Conservation (phyloP, 306 rosid species). For the Citrullus amarus region DNA sequence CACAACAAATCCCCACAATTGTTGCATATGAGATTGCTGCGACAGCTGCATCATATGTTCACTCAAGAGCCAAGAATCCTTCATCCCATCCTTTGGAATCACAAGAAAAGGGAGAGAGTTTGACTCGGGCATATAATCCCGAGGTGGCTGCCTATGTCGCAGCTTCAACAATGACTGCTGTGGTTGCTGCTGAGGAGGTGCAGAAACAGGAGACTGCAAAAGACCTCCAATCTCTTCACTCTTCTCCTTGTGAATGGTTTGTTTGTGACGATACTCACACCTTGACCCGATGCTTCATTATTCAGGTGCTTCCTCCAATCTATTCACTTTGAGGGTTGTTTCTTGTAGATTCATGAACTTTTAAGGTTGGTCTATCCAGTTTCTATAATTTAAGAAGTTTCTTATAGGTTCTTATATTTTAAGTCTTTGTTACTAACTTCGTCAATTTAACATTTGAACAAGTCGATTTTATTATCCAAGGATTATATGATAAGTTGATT, state of each 20-base stretch:
- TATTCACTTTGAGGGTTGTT: neutral
- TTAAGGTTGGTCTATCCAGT: neutral
- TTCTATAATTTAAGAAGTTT: neutral
- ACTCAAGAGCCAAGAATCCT: slow-evolving; percentile 36
- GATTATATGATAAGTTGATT: neutral
- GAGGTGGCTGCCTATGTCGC: slow-evolving; percentile 80
- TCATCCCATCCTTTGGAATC: slow-evolving; percentile 29
- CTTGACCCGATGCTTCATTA: slow-evolving; percentile 67
- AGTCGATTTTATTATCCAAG: too few species aligned
- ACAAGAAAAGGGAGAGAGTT: slow-evolving; percentile 26
- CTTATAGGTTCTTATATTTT: neutral
- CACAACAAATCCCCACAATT: slow-evolving; percentile 25
- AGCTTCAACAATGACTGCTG: slow-evolving; percentile 81
- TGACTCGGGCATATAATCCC: slow-evolving; percentile 34
- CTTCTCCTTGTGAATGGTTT: slow-evolving; percentile 97
- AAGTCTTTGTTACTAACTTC: neutral
- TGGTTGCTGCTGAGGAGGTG: slow-evolving; percentile 81
- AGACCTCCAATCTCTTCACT: slow-evolving; percentile 69
- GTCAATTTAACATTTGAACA: neutral
- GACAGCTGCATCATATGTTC: slow-evolving; percentile 77
- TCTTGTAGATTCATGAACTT: neutral
- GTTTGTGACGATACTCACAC: slow-evolving; percentile 66
- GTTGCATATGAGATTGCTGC: slow-evolving; percentile 78
- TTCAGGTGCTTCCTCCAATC: slow-evolving; percentile 45
- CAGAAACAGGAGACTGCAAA: slow-evolving; percentile 70